These are phyloP conservation scores for Breviolum minutum DNA, from an alignment of 73 alveolate species.

Conservation along the genomic window DNA sequence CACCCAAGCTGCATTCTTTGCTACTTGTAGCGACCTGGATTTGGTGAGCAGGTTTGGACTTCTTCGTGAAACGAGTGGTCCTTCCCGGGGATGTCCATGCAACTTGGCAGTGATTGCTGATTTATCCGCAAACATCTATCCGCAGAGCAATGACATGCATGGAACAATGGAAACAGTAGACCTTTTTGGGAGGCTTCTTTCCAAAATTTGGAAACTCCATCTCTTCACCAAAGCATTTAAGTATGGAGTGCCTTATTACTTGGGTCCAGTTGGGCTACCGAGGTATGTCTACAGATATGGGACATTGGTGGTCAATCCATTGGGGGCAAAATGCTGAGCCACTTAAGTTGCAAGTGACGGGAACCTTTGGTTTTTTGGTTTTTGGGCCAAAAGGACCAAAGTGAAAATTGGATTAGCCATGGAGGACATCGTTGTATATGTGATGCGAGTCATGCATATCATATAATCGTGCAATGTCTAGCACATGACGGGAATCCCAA, in stretches of 20 bases:
- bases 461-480: too few relatives aligned
- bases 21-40: not conserved
- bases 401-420: not conserved
- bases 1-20: not conserved
- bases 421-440: too few relatives aligned
- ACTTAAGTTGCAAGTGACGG: not conserved
- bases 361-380: too few relatives aligned
- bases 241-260: not conserved
- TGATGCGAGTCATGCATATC: too few relatives aligned
- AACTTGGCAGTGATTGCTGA: not conserved
- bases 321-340: slow-evolving; percentile 97
- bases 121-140: not conserved
- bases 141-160: too few relatives aligned
- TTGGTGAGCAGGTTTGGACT: slow-evolving; percentile 28
- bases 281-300: slow-evolving; percentile 97
- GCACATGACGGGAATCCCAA: too few relatives aligned
- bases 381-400: not conserved
- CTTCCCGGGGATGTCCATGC: slow-evolving; percentile 96
- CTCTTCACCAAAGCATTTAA: not conserved
- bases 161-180: too few relatives aligned
- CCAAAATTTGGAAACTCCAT: not conserved
- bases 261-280: not conserved
- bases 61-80: slow-evolving; percentile 96
- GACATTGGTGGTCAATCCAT: slow-evolving; percentile 97
- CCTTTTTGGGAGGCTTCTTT: not conserved